Percentiles rank a stretch among this genome's conserved stretches.
Evolutionary conservation across 768 basidiomycete genomes (phyloP).

Genomic region (Floccularia luteovirens): DNA sequence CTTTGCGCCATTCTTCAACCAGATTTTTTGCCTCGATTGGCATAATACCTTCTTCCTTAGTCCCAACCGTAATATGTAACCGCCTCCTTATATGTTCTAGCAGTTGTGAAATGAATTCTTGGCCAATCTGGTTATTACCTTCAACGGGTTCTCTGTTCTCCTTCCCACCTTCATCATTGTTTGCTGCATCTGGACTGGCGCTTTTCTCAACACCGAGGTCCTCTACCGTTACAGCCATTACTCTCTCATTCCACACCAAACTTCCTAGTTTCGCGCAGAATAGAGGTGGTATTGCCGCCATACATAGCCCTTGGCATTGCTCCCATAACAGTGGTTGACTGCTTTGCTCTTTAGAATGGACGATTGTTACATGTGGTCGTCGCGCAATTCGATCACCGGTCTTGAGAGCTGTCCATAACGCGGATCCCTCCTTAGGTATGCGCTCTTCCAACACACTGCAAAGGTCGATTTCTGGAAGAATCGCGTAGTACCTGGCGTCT

Average conservation of each 20-base stretch:
- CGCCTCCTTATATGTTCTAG: slow-evolving; percentile 35
- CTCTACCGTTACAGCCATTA: slow-evolving; percentile 77
- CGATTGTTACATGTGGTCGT: slow-evolving; percentile 82
- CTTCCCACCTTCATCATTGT: too few species aligned
- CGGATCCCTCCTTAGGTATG: slow-evolving; percentile 25
- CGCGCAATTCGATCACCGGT: slow-evolving; percentile 36
- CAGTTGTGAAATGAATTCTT: slow-evolving; percentile 39
- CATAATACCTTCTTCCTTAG: slow-evolving; percentile 35
- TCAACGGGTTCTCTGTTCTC: slow-evolving; percentile 12
- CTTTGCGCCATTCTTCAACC: slow-evolving; percentile 46
- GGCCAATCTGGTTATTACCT: slow-evolving; percentile 26
- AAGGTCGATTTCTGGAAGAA: slow-evolving; percentile 71
- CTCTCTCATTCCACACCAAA: slow-evolving; percentile 68
- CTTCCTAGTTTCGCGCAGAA: slow-evolving; percentile 55
- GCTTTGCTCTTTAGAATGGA: slow-evolving; percentile 50
- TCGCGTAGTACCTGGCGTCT: slow-evolving; percentile 66
- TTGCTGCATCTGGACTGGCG: too few species aligned
- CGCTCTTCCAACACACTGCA: slow-evolving; percentile 31
- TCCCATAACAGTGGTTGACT: slow-evolving; percentile 32
- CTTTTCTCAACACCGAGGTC: slow-evolving; percentile 38
- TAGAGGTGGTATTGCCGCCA: slow-evolving; percentile 30
- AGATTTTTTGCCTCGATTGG: slow-evolving; percentile 68
- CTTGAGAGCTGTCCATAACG: slow-evolving; percentile 46
- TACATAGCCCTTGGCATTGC: slow-evolving; percentile 37
- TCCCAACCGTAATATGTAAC: slow-evolving; percentile 89